A percentile compares a stretch with the other conserved stretches of the same genome.
Evolutionary conservation across 371 early-diverging fungal species (phyloP).

Genomic region (Capillidium heterosporum): DNA sequence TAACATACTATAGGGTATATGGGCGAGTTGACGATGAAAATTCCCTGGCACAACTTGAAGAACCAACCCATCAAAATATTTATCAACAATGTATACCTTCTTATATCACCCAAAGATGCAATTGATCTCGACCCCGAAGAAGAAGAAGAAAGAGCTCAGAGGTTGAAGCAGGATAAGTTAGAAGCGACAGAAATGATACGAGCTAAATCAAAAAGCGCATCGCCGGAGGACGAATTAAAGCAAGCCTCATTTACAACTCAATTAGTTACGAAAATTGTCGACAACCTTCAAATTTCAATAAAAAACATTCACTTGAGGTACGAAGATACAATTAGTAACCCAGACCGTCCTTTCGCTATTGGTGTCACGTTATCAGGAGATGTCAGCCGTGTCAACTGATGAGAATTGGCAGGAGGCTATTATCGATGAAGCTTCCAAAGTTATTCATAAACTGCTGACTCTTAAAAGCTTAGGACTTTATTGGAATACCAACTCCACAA

Average conservation of each 20-base stretch:
- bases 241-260: slow-evolving; percentile 64
- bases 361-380: slow-evolving; percentile 79
- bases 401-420: slow-evolving; percentile 72
- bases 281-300: slow-evolving; percentile 88
- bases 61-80: slow-evolving; percentile 74
- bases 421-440: slow-evolving; percentile 49
- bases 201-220: slow-evolving; percentile 9
- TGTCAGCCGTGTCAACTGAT: slow-evolving; percentile 86
- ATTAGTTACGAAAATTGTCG: slow-evolving; percentile 79
- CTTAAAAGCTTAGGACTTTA: slow-evolving; percentile 71
- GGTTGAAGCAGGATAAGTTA: slow-evolving; percentile 64
- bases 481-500: slow-evolving; percentile 66
- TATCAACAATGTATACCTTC: slow-evolving; percentile 73
- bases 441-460: slow-evolving; percentile 71
- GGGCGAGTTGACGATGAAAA: slow-evolving; percentile 77
- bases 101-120: slow-evolving; percentile 68
- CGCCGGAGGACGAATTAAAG: slow-evolving; percentile 33
- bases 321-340: slow-evolving; percentile 67
- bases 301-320: slow-evolving; percentile 90
- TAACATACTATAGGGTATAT: slow-evolving; percentile 48
- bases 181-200: slow-evolving; percentile 57
- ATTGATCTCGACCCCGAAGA: slow-evolving; percentile 64
- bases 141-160: slow-evolving; percentile 56
- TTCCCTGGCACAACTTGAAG: slow-evolving; percentile 94
- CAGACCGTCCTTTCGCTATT: slow-evolving; percentile 62